A percentile compares a stretch with the other conserved stretches of the same genome.
phyloP scores from a whole-genome alignment of 1,284 basidiomycete genomes.

The Gymnopus androsaceus region DNA sequence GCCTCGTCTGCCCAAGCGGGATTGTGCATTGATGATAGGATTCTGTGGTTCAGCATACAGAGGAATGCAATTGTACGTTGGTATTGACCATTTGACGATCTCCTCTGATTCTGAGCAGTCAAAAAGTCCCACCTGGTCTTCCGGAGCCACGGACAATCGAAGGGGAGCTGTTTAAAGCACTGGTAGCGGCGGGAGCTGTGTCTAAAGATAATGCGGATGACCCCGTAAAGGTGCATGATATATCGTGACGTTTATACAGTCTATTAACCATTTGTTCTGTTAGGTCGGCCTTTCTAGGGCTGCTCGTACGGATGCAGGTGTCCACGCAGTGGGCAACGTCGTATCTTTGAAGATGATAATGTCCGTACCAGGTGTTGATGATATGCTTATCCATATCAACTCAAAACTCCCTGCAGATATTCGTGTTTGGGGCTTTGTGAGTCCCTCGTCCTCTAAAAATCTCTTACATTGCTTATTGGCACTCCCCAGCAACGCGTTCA shows the following conservation, averaged over 20 bases:
- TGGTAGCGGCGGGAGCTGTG: constrained; percentile 89
- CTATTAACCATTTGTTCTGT: background rate
- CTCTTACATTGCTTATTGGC: constrained; percentile 5
- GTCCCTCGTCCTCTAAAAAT: constrained; percentile 25
- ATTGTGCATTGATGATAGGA: constrained; percentile 73
- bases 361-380: constrained; percentile 67
- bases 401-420: constrained; percentile 87
- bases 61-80: constrained; percentile 92
- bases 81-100: constrained; percentile 5
- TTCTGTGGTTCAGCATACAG: constrained; percentile 84
- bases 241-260: constrained; percentile 4
- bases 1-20: constrained; percentile 70
- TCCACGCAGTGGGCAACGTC: constrained; percentile 95
- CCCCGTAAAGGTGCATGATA: constrained; percentile 71
- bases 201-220: constrained; percentile 92
- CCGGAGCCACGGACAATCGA: constrained; percentile 84
- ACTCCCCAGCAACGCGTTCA: constrained; percentile 67
- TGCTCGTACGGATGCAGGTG: constrained; percentile 95
- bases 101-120: constrained; percentile 12
- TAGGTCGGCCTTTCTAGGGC: constrained; percentile 86
- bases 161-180: constrained; percentile 85
- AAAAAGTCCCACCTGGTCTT: constrained; percentile 40
- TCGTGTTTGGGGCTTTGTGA: constrained; percentile 87
- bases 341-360: constrained; percentile 91
- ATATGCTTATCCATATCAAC: constrained; percentile 82